These are phyloP conservation scores for Backusella circina DNA, from an alignment of 192 early-diverging fungal genomes.

Conservation along the genomic window DNA sequence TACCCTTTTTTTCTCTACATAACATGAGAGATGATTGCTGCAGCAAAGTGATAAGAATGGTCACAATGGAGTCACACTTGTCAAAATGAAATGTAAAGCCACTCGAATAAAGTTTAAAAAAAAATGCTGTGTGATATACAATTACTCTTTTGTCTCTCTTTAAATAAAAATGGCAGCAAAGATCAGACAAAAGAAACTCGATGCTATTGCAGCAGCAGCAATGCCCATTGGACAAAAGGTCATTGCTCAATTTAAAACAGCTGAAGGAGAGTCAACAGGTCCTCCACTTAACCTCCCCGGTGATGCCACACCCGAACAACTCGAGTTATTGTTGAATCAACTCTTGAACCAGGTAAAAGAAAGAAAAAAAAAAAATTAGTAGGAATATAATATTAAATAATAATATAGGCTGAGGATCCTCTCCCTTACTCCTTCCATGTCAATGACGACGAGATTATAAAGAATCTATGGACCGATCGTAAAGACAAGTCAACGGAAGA, in stretches of 20 bases:
- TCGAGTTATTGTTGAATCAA: slow-evolving; percentile 86
- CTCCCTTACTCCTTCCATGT: slow-evolving; percentile 94
- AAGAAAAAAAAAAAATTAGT: not conserved
- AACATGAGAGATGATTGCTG: no score
- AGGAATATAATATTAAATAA: no score
- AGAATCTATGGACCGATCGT: slow-evolving; percentile 70
- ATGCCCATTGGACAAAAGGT: slow-evolving; percentile 51
- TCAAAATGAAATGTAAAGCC: not conserved
- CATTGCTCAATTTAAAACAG: slow-evolving; percentile 79
- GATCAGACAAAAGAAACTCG: slow-evolving; percentile 20
- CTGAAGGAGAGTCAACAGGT: slow-evolving; percentile 73
- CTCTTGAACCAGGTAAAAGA: slow-evolving; percentile 71
- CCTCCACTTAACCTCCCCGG: slow-evolving; percentile 89
- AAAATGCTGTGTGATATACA: not conserved
- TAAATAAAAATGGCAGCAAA: slow-evolving; percentile 15
- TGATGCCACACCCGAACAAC: slow-evolving; percentile 79
- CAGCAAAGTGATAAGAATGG: not conserved
- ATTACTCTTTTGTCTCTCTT: not conserved
- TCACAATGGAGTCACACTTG: not conserved
- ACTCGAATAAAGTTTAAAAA: not conserved
- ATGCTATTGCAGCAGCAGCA: slow-evolving; percentile 17
- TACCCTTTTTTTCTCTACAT: no score
- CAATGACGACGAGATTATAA: slow-evolving; percentile 77
- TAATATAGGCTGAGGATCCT: slow-evolving; percentile 82
- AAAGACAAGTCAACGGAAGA: slow-evolving; percentile 84